Conservation (phyloP, 768 basidiomycete species). For the Hemileccinum rubropunctum region DNA sequence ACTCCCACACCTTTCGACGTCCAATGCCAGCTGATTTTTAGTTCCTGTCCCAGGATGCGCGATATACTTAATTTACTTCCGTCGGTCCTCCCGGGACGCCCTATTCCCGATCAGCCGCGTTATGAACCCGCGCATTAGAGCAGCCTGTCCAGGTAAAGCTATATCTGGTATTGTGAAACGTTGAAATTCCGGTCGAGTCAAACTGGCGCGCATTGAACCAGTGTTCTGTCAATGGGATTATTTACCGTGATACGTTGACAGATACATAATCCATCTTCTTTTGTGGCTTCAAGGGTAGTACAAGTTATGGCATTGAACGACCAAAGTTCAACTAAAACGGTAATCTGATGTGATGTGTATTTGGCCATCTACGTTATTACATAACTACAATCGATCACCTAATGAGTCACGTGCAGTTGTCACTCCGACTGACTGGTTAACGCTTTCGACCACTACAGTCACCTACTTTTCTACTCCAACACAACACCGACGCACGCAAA, state of each 20-base stretch:
- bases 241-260: neutral
- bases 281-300: no score
- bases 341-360: no score
- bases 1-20: slow-evolving; percentile 17
- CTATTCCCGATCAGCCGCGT: neutral
- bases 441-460: no score
- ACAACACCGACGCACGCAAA: neutral
- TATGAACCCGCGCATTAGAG: neutral
- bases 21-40: neutral
- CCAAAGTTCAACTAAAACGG: no score
- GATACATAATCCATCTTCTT: neutral
- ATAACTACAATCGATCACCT: no score
- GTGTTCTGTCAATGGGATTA: neutral
- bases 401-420: slow-evolving; percentile 10
- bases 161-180: neutral
- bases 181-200: neutral
- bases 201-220: neutral
- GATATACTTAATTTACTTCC: slow-evolving; percentile 1
- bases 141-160: neutral
- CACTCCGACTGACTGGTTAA: no score
- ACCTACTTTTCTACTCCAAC: neutral
- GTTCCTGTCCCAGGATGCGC: neutral
- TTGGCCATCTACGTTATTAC: no score
- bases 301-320: no score
- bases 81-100: neutral